Evolutionary conservation across 768 basidiomycete species (phyloP).

Genomic region (Pulveroboletus sp.): DNA sequence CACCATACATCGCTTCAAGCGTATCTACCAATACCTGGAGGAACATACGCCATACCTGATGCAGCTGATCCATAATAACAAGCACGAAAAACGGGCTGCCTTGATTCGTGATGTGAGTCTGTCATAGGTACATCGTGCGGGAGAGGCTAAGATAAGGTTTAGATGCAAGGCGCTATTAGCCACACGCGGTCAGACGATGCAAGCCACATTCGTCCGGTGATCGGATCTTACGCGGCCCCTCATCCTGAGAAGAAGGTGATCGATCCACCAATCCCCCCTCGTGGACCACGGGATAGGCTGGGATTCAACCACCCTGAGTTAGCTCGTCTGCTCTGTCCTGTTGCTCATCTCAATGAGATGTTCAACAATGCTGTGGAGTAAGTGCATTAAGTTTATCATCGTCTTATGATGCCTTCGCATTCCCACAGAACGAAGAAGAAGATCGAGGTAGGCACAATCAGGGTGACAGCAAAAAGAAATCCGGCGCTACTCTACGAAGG

Average conservation of each 20-base stretch:
- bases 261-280: background rate
- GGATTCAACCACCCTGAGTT: background rate
- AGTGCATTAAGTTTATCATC: too few relatives aligned
- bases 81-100: background rate
- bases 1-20: background rate
- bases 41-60: background rate
- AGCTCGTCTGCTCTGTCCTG: background rate
- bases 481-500: background rate
- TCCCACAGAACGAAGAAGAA: background rate
- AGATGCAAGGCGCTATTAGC: background rate
- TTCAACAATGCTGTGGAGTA: background rate
- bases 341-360: too few relatives aligned
- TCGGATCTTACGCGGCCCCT: background rate
- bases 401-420: too few relatives aligned
- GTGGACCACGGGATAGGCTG: too few relatives aligned
- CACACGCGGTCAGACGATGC: background rate
- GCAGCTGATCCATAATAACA: background rate
- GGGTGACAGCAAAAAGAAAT: background rate
- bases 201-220: background rate
- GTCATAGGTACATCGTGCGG: too few relatives aligned
- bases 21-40: background rate
- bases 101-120: background rate
- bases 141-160: background rate
- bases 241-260: background rate
- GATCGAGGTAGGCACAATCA: background rate